A percentile compares a stretch with the other conserved stretches of the same genome.
phyloP scores from a whole-genome alignment of 192 early-diverging fungal genomes.

The Backusella tuberculispora region DNA sequence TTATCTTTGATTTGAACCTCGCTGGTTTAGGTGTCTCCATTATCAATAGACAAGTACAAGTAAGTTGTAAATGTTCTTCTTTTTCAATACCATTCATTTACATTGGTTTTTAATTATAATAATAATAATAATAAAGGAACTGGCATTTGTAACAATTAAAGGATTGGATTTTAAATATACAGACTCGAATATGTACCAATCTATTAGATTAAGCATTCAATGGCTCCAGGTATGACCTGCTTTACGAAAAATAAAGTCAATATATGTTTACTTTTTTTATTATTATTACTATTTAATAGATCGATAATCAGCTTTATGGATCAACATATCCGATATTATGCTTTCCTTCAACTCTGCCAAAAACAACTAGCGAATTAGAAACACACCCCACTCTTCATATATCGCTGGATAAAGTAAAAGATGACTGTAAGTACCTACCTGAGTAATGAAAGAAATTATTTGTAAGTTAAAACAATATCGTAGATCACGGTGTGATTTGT shows the following conservation, averaged over 20 bases:
- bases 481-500: constrained; percentile 83
- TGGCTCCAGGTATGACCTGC: constrained; percentile 63
- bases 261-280: neutral
- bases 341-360: constrained; percentile 81
- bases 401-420: constrained; percentile 78
- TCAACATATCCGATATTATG: constrained; percentile 78
- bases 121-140: constrained; percentile 50
- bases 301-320: constrained; percentile 87
- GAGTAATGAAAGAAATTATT: neutral
- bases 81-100: neutral
- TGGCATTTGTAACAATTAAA: constrained; percentile 74
- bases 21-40: constrained; percentile 84
- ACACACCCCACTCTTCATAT: constrained; percentile 56
- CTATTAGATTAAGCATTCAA: constrained; percentile 62
- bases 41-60: constrained; percentile 60
- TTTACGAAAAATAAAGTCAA: neutral
- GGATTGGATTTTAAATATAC: constrained; percentile 67
- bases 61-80: neutral
- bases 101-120: neutral
- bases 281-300: constrained; percentile 40
- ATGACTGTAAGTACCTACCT: constrained; percentile 49
- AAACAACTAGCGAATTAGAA: constrained; percentile 47
- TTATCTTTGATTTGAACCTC: constrained; percentile 61
- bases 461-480: neutral
- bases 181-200: constrained; percentile 71